Conservation (phyloP, 768 basidiomycete species). For the Phanerochaete sordida region DNA sequence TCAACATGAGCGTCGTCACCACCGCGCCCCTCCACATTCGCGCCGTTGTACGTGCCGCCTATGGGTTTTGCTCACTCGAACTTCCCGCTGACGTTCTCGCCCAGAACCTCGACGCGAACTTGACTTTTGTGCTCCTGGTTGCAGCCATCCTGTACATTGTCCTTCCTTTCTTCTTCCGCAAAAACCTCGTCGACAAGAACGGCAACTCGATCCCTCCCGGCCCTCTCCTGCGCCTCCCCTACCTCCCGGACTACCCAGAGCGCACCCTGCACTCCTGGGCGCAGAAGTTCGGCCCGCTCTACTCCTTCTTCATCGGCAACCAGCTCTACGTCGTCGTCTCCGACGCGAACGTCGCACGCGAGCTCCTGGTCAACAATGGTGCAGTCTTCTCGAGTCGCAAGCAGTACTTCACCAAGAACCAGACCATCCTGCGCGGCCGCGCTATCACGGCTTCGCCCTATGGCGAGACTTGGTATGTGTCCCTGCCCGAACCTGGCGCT, state of each 20-base stretch:
- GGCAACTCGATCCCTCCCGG: conserved; percentile 24
- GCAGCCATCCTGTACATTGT: conserved; percentile 7
- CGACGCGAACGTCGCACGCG: conserved; percentile 40
- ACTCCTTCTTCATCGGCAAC: conserved; percentile 44
- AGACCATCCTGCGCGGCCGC: conserved; percentile 40
- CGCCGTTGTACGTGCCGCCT: conserved; percentile 5
- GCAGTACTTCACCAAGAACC: conserved; percentile 41
- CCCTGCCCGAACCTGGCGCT: not conserved
- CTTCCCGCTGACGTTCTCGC: not conserved
- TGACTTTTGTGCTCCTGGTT: conserved; percentile 5
- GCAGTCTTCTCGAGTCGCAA: conserved; percentile 45
- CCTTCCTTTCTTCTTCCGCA: conserved; percentile 18
- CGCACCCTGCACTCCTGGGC: conserved; percentile 40
- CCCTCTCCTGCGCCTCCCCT: conserved; percentile 28
- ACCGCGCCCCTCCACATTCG: conserved; percentile 10
- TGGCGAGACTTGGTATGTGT: conserved; percentile 36
- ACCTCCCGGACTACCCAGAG: conserved; percentile 40
- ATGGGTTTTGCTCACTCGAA: not conserved
- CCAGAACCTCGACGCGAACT: conserved; percentile 10
- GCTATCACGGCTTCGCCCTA: conserved; percentile 44
- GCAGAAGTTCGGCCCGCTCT: conserved; percentile 39
- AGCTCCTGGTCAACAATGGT: conserved; percentile 43
- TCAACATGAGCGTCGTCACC: conserved; percentile 10
- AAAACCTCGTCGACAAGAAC: conserved; percentile 18
- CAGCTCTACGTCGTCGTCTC: conserved; percentile 46